Evolutionary conservation across 495 filamentous ascomycete species (phyloP).

Genomic region (Aspergillus heteromorphus): DNA sequence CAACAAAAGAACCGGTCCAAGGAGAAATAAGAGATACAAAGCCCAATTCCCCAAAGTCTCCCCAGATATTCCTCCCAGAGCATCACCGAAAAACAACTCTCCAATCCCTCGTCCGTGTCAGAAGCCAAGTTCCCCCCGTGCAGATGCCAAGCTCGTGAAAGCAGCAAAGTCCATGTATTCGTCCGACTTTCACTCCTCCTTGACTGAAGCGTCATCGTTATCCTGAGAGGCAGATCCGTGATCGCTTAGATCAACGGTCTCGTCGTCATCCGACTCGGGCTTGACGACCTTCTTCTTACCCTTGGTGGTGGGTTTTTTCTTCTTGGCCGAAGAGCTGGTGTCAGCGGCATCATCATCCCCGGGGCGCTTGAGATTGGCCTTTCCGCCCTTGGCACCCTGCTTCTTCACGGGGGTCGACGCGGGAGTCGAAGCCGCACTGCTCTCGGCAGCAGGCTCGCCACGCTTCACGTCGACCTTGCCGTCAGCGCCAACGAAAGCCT

Average conservation of each 20-base stretch:
- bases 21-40: not conserved
- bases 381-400: not conserved
- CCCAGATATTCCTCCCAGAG: not conserved
- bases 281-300: conserved; percentile 1
- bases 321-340: not conserved
- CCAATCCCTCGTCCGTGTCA: not conserved
- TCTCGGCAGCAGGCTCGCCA: not conserved
- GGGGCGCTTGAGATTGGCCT: not conserved
- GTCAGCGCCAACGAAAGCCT: conserved; percentile 9
- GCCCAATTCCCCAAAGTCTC: not conserved
- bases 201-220: too few species aligned
- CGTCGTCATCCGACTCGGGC: not conserved
- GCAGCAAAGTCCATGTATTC: too few species aligned
- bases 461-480: conserved; percentile 9
- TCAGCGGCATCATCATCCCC: not conserved
- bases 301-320: not conserved
- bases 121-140: too few species aligned
- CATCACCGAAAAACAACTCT: not conserved
- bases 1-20: not conserved
- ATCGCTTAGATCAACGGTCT: not conserved
- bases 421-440: not conserved
- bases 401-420: not conserved
- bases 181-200: too few species aligned
- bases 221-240: too few species aligned
- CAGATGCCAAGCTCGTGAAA: too few species aligned